Percentiles rank a stretch among this genome's conserved stretches.
These are phyloP conservation scores for Spergularia marina DNA, from an alignment of 148 eudicot species.

Conservation along the genomic window DNA sequence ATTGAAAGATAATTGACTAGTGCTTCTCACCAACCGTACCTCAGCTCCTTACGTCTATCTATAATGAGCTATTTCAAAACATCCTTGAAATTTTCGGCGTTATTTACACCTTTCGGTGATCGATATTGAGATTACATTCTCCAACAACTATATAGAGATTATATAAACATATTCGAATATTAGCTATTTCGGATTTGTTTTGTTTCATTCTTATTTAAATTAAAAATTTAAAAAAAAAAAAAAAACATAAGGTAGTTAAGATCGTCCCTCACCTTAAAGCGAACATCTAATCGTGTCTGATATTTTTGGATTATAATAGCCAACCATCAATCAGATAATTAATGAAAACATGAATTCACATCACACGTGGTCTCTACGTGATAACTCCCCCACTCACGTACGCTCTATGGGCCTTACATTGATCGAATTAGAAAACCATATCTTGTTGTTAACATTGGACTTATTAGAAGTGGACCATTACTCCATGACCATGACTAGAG, in stretches of 20 bases:
- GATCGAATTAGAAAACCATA: not conserved
- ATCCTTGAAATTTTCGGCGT: not conserved
- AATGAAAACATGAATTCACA: not conserved
- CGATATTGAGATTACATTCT: not conserved
- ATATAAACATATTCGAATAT: not conserved
- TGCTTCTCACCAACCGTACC: conserved; percentile 23
- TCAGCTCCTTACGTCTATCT: not conserved
- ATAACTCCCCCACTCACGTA: not conserved
- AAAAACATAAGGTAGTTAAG: conserved; percentile 4
- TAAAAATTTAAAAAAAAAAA: no score
- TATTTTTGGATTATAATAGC: not conserved
- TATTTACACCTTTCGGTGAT: no score
- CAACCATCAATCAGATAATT: not conserved
- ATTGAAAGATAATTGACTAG: conserved; percentile 7
- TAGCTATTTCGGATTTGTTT: not conserved
- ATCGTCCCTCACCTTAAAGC: conserved; percentile 11
- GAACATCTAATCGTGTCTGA: conserved; percentile 6
- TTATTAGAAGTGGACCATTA: not conserved
- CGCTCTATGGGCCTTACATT: not conserved
- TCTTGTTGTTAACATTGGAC: not conserved
- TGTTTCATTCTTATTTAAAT: not conserved
- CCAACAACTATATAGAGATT: not conserved
- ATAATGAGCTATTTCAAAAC: not conserved
- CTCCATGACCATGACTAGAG: no score
- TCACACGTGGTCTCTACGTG: not conserved